Evolutionary conservation across 2,329 filamentous ascomycete species (phyloP), one percentile per base, ranked within the genome.

Genomic region (Fusarium sp.): DNA sequence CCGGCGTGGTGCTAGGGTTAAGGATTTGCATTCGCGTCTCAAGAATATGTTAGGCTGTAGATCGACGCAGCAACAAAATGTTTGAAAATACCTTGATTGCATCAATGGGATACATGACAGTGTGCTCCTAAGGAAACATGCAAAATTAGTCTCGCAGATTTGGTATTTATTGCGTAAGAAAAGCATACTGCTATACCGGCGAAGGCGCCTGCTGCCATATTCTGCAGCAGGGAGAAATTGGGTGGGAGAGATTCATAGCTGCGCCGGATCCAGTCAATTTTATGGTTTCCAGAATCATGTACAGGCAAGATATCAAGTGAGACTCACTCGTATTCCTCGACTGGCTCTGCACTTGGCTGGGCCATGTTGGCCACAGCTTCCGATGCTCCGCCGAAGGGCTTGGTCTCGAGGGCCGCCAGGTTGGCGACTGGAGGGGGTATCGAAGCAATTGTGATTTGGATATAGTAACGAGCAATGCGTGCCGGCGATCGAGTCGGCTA

Each of bases 91-190:
- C 96, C 91, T 99, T 99, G 78, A 99, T 92, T 72, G 97, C 89
- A 83, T 99, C 96, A 77, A 99, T 92, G 20, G 96, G 96, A 78
- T 99, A 99, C 96, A 99, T 98, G 75, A 97, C 94, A 62, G 95
- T 96, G 81, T 98, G 95, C 83, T 98, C 95, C 94, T 97, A 72
- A 51, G 64, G 22, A 25, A 25, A 35, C 25, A 53, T 53, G 14
- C 41, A 73, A 63, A 73, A 69, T 70, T 63, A 64, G 48, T 61
- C 47, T 45, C 32, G 19, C 30, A 23, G 57, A 32, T 48, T n/a
- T 17, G 37, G 19, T 56, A 22, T 23, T 56, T 32, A 23, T 49
- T 30, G 47, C 15, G 40, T 44, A 32, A 46, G 32, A 43, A 37
- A 52, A 23, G 77, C 90, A 74, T 89, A 96, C 93, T 75, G 94